Conservation (phyloP, 352 stramenopile genomes). For the Peronospora destructor region DNA sequence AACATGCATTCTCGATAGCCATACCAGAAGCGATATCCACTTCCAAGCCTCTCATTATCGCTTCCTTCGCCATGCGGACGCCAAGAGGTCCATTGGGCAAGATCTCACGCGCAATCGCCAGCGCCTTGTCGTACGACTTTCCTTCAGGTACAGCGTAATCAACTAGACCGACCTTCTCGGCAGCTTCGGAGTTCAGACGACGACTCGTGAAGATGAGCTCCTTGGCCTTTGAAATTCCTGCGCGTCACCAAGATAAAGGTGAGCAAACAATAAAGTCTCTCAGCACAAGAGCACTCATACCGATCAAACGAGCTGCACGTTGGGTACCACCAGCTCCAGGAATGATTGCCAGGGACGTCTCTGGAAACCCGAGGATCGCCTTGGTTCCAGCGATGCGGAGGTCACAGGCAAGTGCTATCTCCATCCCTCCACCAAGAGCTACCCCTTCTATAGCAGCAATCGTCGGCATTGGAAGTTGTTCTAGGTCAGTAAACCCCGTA, state of each 20-base stretch:
- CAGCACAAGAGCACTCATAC: slow-evolving; percentile 64
- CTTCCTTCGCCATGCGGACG: slow-evolving; percentile 88
- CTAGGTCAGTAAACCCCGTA: slow-evolving; percentile 77
- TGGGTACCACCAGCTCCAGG: slow-evolving; percentile 91
- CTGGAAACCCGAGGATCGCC: slow-evolving; percentile 83
- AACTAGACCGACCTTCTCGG: slow-evolving; percentile 83
- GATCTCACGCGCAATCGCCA: slow-evolving; percentile 86
- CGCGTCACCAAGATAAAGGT: not conserved
- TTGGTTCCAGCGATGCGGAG: slow-evolving; percentile 85
- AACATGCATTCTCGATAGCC: slow-evolving; percentile 88
- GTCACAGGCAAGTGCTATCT: slow-evolving; percentile 90
- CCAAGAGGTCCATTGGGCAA: slow-evolving; percentile 88
- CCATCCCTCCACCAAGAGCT: slow-evolving; percentile 87
- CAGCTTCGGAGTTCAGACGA: slow-evolving; percentile 66
- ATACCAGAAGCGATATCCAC: slow-evolving; percentile 78
- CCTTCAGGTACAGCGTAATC: slow-evolving; percentile 79
- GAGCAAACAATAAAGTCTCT: slow-evolving; percentile 22
- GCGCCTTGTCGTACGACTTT: slow-evolving; percentile 57
- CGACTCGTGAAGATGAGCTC: slow-evolving; percentile 92
- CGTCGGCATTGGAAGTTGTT: slow-evolving; percentile 87
- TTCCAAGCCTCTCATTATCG: slow-evolving; percentile 60
- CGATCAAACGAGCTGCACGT: slow-evolving; percentile 87
- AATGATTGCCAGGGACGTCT: slow-evolving; percentile 91
- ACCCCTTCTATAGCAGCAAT: slow-evolving; percentile 90
- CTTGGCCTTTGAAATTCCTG: slow-evolving; percentile 86